Percentiles rank a stretch among this genome's conserved stretches.
phyloP scores from a whole-genome alignment of 495 filamentous ascomycete genomes.

The Staphylotrichum longicolle region DNA sequence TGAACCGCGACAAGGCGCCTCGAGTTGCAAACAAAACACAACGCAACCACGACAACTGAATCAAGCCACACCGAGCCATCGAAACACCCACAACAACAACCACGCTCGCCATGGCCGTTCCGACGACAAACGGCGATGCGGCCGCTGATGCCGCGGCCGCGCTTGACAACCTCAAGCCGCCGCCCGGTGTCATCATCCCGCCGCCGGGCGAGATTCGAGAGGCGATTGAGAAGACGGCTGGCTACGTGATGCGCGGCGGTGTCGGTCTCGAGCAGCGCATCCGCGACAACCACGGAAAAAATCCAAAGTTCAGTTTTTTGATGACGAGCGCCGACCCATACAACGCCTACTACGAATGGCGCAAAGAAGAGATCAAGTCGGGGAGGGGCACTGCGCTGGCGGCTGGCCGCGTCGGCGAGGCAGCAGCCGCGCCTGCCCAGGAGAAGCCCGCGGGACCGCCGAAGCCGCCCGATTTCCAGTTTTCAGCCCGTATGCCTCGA shows the following conservation, averaged over 20 bases:
- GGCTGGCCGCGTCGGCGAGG: conserved; percentile 71
- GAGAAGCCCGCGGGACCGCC: conserved; percentile 78
- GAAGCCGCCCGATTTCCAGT: conserved; percentile 86
- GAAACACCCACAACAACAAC: conserved; percentile 13
- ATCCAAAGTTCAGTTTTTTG: conserved; percentile 90
- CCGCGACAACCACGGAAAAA: conserved; percentile 77
- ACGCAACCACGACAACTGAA: neutral
- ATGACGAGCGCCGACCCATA: conserved; percentile 75
- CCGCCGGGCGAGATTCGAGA: conserved; percentile 68
- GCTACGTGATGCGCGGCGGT: conserved; percentile 85
- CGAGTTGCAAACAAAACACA: neutral
- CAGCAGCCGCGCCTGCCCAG: conserved; percentile 43
- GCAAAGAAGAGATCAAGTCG: conserved; percentile 76
- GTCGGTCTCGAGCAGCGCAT: conserved; percentile 83
- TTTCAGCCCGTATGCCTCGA: conserved; percentile 95
- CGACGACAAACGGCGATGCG: conserved; percentile 58
- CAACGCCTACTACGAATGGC: conserved; percentile 85
- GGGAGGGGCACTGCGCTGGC: conserved; percentile 78
- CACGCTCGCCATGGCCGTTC: conserved; percentile 42
- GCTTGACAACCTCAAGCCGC: conserved; percentile 64
- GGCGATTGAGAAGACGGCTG: conserved; percentile 92
- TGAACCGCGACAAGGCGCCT: conserved; percentile 1
- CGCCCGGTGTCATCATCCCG: conserved; percentile 78
- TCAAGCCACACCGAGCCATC: neutral
- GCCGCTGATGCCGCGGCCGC: conserved; percentile 42